These are phyloP conservation scores for Tylopilus sp. DNA, from an alignment of 768 basidiomycete species.

Conservation along the genomic window DNA sequence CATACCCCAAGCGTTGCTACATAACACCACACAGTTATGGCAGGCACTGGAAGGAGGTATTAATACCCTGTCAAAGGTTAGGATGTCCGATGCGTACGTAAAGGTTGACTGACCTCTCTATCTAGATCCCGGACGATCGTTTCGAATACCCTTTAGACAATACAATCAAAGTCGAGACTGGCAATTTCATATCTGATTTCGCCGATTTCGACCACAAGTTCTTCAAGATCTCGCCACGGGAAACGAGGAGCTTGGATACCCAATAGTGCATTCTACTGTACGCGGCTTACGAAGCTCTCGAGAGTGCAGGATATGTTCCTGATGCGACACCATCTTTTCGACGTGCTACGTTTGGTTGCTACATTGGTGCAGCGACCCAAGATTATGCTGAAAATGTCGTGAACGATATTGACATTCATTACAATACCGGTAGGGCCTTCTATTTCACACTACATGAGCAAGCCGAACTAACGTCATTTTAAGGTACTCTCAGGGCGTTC, in stretches of 20 bases:
- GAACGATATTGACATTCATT: conserved; percentile 64
- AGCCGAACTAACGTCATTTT: background rate
- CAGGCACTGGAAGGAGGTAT: conserved; percentile 51
- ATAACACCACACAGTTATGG: conserved; percentile 53
- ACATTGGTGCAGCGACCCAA: conserved; percentile 64
- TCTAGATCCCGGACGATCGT: conserved; percentile 59
- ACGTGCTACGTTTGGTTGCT: conserved; percentile 59
- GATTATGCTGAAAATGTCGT: conserved; percentile 68
- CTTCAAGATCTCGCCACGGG: conserved; percentile 71
- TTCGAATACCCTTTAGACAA: conserved; percentile 41
- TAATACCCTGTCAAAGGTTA: conserved; percentile 56
- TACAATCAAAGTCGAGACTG: conserved; percentile 49
- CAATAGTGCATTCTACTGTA: conserved; percentile 70
- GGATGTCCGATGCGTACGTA: conserved; percentile 4
- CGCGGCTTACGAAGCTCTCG: conserved; percentile 63
- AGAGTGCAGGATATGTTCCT: conserved; percentile 69
- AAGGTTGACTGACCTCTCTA: background rate
- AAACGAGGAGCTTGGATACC: conserved; percentile 74
- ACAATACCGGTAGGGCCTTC: conserved; percentile 54
- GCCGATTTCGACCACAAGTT: conserved; percentile 67
- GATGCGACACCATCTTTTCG: conserved; percentile 48
- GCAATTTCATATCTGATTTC: conserved; percentile 59
- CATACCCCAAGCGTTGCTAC: conserved; percentile 49
- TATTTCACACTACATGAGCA: background rate
- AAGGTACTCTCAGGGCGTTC: conserved; percentile 64